Conservation (phyloP, 768 basidiomycete genomes). For the Dioszegia hungarica region DNA sequence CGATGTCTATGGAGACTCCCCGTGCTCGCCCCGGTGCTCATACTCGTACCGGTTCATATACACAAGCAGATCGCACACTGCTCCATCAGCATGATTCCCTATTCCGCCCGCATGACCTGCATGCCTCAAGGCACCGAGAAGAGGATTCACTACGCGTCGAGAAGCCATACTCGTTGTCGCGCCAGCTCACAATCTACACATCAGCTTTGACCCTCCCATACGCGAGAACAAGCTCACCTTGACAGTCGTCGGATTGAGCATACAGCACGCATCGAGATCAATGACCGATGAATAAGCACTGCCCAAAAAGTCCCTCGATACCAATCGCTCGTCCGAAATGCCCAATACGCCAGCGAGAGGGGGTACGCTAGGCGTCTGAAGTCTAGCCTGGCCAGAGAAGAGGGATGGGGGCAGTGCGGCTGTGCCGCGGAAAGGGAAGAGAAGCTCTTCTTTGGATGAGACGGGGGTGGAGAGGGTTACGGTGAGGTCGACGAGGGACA, state of each 20-base stretch:
- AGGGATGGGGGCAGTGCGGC: slow-evolving; percentile 12
- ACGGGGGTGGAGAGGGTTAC: slow-evolving; percentile 40
- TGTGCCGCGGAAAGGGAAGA: slow-evolving; percentile 41
- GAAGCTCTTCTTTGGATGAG: slow-evolving; percentile 39
- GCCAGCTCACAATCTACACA: slow-evolving; percentile 47
- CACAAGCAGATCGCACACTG: slow-evolving; percentile 43
- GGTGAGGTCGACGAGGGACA: slow-evolving; percentile 49
- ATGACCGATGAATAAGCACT: slow-evolving; percentile 36
- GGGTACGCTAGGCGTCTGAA: slow-evolving; percentile 11
- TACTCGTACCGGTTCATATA: slow-evolving; percentile 35
- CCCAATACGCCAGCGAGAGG: slow-evolving; percentile 36
- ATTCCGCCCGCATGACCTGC: background rate
- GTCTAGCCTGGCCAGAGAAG: slow-evolving; percentile 6
- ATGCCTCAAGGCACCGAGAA: no score
- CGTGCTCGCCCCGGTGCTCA: background rate
- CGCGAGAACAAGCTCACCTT: no score
- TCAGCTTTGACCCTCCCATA: no score
- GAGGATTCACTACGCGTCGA: slow-evolving; percentile 26
- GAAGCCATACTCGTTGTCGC: slow-evolving; percentile 49
- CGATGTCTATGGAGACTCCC: background rate
- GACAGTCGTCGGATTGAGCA: slow-evolving; percentile 41
- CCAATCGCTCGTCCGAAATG: slow-evolving; percentile 48
- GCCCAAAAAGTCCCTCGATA: slow-evolving; percentile 47
- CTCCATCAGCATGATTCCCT: slow-evolving; percentile 5
- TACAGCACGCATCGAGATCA: slow-evolving; percentile 44